phyloP scores from a whole-genome alignment of 2,329 filamentous ascomycete genomes.

The Aspergillus intermedius region DNA sequence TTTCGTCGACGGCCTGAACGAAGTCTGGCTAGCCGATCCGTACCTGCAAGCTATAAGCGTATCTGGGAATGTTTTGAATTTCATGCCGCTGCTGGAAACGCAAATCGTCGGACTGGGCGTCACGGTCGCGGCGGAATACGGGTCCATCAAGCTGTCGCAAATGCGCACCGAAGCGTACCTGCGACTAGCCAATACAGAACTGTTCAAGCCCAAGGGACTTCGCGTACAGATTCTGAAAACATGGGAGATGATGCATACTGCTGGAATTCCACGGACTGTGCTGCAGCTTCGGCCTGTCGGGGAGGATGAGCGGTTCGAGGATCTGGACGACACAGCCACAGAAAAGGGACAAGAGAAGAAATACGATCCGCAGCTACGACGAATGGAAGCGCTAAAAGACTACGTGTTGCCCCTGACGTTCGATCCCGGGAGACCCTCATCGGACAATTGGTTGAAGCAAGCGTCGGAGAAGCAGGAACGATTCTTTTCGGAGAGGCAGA shows the following conservation, averaged over 20 bases:
- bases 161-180: slow-evolving; percentile 23
- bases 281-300: slow-evolving; percentile 1
- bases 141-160: slow-evolving; percentile 13
- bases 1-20: slow-evolving; percentile 37
- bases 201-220: slow-evolving; percentile 28
- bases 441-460: slow-evolving; percentile 6
- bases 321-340: neutral
- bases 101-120: slow-evolving; percentile 14
- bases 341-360: neutral
- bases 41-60: slow-evolving; percentile 20
- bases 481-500: slow-evolving; percentile 6
- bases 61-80: slow-evolving; percentile 15
- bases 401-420: slow-evolving; percentile 4
- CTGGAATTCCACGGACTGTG: slow-evolving; percentile 5
- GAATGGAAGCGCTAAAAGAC: slow-evolving; percentile 4
- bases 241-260: slow-evolving; percentile 14
- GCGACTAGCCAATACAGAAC: slow-evolving; percentile 21
- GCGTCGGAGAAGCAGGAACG: slow-evolving; percentile 4
- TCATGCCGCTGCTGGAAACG: slow-evolving; percentile 24
- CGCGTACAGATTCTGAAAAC: slow-evolving; percentile 20
- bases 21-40: slow-evolving; percentile 51
- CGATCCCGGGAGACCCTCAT: neutral
- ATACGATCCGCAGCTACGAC: slow-evolving; percentile 6
- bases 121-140: slow-evolving; percentile 7
- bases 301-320: neutral